Conservation (phyloP, 2,329 filamentous ascomycete species). For the Alternaria novae-zelandiae region DNA sequence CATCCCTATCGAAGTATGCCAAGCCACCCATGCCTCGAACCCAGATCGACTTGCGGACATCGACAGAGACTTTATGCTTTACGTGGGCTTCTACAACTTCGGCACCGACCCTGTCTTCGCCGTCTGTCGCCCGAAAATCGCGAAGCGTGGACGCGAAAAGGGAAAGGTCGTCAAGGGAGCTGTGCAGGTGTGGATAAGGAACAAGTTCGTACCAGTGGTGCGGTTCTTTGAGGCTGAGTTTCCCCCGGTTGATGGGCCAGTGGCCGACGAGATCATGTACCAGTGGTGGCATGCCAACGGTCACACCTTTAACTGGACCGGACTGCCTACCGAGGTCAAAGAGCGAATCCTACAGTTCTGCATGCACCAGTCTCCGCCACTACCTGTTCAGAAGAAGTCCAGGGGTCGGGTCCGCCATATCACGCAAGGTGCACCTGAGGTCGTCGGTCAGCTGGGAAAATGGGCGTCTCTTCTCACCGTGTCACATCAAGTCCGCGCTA, state of each 20-base stretch:
- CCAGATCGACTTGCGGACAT: background rate
- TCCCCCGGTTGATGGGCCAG: background rate
- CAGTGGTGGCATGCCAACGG: constrained; percentile 34
- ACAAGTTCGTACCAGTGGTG: constrained; percentile 2
- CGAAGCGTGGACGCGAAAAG: background rate
- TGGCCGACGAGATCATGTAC: constrained; percentile 6
- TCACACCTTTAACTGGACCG: constrained; percentile 32
- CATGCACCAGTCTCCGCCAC: constrained; percentile 8
- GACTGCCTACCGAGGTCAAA: constrained; percentile 36
- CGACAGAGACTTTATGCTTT: background rate
- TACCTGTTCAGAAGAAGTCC: background rate
- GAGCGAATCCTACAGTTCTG: constrained; percentile 30
- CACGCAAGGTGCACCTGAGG: constrained; percentile 13
- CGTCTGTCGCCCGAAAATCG: background rate
- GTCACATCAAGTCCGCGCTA: constrained; percentile 30
- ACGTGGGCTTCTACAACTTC: constrained; percentile 16
- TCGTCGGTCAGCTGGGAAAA: constrained; percentile 20
- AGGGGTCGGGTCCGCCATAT: background rate
- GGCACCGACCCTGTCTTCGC: background rate
- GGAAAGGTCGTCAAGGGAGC: background rate
- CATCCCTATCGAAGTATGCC: constrained; percentile 3
- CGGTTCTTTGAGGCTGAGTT: constrained; percentile 13
- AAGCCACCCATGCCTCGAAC: background rate
- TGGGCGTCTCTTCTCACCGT: constrained; percentile 26
- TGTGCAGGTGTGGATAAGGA: background rate